Conservation (phyloP, 257 asterid species). For the Solanum commersonii region DNA sequence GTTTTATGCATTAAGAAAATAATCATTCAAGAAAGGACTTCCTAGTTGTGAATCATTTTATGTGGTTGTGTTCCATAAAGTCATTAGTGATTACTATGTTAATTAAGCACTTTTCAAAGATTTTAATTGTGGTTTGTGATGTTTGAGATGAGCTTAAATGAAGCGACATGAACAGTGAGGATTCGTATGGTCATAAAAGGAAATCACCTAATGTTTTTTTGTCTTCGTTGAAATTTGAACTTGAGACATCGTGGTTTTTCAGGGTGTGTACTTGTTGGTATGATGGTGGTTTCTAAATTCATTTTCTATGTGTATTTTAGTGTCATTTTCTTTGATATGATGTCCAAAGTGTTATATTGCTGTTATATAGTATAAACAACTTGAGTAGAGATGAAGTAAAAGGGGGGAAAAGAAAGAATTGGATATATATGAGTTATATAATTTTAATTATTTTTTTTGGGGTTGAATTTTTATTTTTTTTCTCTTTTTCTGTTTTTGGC, state of each 20-base stretch:
- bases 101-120: neutral
- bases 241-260: neutral
- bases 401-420: conserved; percentile 5
- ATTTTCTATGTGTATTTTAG: neutral
- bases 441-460: conserved; percentile 5
- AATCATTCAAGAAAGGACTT: neutral
- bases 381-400: conserved; percentile 32
- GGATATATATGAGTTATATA: conserved; percentile 19
- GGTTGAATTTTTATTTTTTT: conserved; percentile 6
- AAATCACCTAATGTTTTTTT: neutral
- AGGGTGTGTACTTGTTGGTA: neutral
- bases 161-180: neutral
- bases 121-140: neutral
- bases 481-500: conserved; percentile 1
- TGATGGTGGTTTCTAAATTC: neutral
- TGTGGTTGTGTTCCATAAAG: neutral
- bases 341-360: conserved; percentile 13
- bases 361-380: conserved; percentile 14
- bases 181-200: neutral
- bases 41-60: neutral
- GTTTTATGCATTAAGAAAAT: neutral
- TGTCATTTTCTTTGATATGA: neutral
- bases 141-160: neutral
- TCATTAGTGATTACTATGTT: neutral
- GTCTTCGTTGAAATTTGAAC: neutral